Conservation (phyloP, 179 eudicot species). For the Pouteria campechiana region DNA sequence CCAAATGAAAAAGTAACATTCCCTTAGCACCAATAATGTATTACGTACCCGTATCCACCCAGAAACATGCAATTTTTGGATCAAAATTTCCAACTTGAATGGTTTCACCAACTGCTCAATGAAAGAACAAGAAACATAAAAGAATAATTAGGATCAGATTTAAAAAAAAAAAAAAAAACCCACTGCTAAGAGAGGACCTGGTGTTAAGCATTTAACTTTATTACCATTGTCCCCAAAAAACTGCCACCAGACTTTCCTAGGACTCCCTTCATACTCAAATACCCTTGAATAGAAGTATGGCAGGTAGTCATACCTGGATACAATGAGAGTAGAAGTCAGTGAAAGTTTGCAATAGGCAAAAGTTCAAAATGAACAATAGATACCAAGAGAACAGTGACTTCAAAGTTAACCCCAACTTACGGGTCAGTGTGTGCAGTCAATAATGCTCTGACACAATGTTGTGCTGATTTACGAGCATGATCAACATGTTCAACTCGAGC, state of each 20-base stretch:
- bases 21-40: no score
- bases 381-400: no score
- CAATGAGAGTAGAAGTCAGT: no score
- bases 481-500: conserved; percentile 90
- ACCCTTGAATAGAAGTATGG: conserved; percentile 91
- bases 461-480: conserved; percentile 89
- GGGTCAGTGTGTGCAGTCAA: conserved; percentile 49
- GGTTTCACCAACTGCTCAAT: conserved; percentile 78
- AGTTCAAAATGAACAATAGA: no score
- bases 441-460: conserved; percentile 64
- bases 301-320: conserved; percentile 61
- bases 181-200: no score
- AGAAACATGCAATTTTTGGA: conserved; percentile 93
- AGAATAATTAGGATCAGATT: neutral
- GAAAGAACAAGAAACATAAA: conserved; percentile 1
- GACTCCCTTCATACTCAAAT: conserved; percentile 96
- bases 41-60: conserved; percentile 95
- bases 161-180: neutral
- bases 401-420: no score
- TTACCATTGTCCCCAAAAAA: conserved; percentile 95
- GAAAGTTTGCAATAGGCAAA: no score
- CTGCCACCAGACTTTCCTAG: conserved; percentile 97
- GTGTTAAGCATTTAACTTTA: neutral
- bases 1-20: no score
- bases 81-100: conserved; percentile 82